Evolutionary conservation across 345 rosid species (phyloP).

Genomic region (Toxicodendron radicans): DNA sequence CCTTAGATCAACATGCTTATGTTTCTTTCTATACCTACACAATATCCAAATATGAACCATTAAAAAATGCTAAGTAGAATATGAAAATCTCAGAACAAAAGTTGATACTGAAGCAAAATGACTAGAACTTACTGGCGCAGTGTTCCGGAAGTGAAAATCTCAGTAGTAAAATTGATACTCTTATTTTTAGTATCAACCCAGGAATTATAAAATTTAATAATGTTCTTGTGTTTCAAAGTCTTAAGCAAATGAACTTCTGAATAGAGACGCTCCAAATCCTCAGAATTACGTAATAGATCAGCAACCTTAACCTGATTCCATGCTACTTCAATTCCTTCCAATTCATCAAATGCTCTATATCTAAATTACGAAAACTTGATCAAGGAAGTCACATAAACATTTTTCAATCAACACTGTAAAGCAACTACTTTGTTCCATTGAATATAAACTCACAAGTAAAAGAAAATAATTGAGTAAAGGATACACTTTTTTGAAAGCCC

Average conservation of each 20-base stretch:
- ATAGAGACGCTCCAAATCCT: conserved; percentile 79
- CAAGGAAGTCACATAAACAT: conserved; percentile 41
- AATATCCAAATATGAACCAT: conserved; percentile 17
- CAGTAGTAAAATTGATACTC: conserved; percentile 90
- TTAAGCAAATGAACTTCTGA: conserved; percentile 92
- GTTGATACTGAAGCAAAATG: not conserved
- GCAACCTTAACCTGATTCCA: conserved; percentile 90
- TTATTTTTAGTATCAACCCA: conserved; percentile 81
- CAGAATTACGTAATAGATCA: conserved; percentile 65
- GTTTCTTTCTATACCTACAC: conserved; percentile 83
- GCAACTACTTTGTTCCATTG: not conserved
- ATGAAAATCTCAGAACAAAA: not conserved
- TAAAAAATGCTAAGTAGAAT: conserved; percentile 1
- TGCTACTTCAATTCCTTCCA: conserved; percentile 95
- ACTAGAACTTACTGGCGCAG: conserved; percentile 67
- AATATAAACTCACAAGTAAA: conserved; percentile 12
- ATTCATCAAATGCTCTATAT: conserved; percentile 90
- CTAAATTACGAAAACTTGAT: conserved; percentile 46
- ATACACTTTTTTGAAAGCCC: conserved; percentile 99
- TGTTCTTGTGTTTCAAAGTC: conserved; percentile 88
- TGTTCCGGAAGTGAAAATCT: conserved; percentile 92
- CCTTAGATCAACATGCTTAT: conserved; percentile 80
- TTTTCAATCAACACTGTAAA: not conserved
- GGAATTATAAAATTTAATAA: conserved; percentile 75
- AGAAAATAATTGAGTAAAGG: conserved; percentile 37